These are phyloP conservation scores for Picea engelmannii DNA, from an alignment of 83 land plant species.

Conservation along the genomic window DNA sequence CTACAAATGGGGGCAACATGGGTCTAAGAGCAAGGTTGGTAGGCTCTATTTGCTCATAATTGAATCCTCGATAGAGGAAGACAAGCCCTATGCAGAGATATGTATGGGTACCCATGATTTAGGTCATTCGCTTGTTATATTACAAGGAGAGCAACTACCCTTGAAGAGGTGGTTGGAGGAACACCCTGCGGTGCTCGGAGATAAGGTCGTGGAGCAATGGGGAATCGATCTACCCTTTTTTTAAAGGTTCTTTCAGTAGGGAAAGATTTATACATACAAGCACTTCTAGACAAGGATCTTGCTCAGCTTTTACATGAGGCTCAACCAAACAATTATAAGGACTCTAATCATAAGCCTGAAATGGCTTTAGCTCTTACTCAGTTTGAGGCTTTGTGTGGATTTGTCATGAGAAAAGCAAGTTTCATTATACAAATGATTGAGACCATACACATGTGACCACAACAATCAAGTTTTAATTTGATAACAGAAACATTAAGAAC, in stretches of 20 bases:
- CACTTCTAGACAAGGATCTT: conserved; percentile 93
- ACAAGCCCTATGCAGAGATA: conserved; percentile 78
- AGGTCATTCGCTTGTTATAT: conserved; percentile 62
- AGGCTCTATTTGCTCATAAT: conserved; percentile 41
- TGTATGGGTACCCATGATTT: conserved; percentile 91
- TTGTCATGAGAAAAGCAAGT: conserved; percentile 27
- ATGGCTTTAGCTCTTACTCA: conserved; percentile 94
- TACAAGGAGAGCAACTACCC: conserved; percentile 6
- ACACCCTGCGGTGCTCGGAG: conserved; percentile 74
- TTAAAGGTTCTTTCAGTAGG: conserved; percentile 87
- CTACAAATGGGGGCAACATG: conserved; percentile 76
- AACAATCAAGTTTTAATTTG: too few species aligned
- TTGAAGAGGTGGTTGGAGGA: conserved; percentile 64
- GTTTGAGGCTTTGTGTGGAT: conserved; percentile 92
- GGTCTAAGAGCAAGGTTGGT: conserved; percentile 46
- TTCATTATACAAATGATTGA: too few species aligned
- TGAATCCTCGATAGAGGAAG: conserved; percentile 21
- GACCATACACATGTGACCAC: too few species aligned
- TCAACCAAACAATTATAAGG: conserved; percentile 80
- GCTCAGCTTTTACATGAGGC: conserved; percentile 61
- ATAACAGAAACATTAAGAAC: too few species aligned
- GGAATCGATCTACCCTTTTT: conserved; percentile 85
- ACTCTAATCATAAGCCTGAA: conserved; percentile 92
- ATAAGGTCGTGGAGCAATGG: conserved; percentile 67
- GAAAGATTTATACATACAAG: conserved; percentile 94